These are phyloP conservation scores for Aureobasidium mangrovei DNA, from an alignment of 2,329 filamentous ascomycete species.

Conservation along the genomic window DNA sequence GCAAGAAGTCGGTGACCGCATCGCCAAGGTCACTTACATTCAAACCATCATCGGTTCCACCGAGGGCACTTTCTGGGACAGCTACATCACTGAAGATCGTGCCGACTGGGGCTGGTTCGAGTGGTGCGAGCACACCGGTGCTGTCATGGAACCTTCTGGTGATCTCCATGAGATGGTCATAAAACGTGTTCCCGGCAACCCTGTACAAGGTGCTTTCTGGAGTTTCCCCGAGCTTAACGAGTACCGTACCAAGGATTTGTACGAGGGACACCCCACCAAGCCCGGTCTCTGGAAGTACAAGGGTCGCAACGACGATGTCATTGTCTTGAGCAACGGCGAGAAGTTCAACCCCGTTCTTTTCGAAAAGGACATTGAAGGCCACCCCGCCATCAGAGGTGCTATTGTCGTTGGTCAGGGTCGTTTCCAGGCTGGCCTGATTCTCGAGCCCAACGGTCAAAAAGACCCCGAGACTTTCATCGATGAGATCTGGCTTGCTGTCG, in stretches of 20 bases:
- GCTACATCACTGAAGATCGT: slow-evolving; percentile 16
- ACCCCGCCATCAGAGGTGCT: slow-evolving; percentile 24
- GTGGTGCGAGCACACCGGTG: slow-evolving; percentile 17
- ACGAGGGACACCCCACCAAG: slow-evolving; percentile 22
- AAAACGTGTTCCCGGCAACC: slow-evolving; percentile 24
- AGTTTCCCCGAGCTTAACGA: slow-evolving; percentile 26
- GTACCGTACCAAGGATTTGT: slow-evolving; percentile 25
- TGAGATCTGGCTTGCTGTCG: slow-evolving; percentile 37
- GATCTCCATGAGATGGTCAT: slow-evolving; percentile 31
- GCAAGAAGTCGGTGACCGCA: slow-evolving; percentile 14
- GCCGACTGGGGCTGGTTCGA: slow-evolving; percentile 19
- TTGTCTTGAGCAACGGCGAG: slow-evolving; percentile 26
- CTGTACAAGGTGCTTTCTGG: slow-evolving; percentile 22
- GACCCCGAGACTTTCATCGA: slow-evolving; percentile 28
- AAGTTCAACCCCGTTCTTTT: slow-evolving; percentile 23
- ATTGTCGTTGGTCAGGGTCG: slow-evolving; percentile 26
- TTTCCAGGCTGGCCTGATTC: slow-evolving; percentile 24
- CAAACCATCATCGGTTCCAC: slow-evolving; percentile 16
- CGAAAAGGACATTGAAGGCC: slow-evolving; percentile 21
- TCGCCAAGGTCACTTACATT: slow-evolving; percentile 9
- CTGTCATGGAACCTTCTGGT: slow-evolving; percentile 13
- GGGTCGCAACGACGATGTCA: slow-evolving; percentile 24
- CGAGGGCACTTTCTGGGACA: slow-evolving; percentile 16
- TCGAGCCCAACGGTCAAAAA: slow-evolving; percentile 23
- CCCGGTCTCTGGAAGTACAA: slow-evolving; percentile 21